Conservation (phyloP, 1,284 basidiomycete genomes). For the Ustilago esculenta region DNA sequence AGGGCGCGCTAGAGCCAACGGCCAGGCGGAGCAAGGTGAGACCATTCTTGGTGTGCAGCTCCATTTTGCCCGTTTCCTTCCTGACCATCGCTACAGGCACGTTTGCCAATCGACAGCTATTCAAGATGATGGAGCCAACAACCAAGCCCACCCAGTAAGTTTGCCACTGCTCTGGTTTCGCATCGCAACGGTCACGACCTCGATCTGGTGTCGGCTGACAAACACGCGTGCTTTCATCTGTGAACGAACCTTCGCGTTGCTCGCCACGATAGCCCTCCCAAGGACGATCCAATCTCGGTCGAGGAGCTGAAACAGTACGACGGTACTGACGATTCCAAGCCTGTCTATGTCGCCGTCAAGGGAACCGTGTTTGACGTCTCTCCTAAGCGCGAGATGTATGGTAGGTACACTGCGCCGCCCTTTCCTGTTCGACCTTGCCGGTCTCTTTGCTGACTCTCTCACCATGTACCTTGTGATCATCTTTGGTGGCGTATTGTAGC, state of each 20-base stretch:
- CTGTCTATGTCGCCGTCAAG: constrained; percentile 89
- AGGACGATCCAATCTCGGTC: constrained; percentile 78
- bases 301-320: constrained; percentile 77
- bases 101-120: background rate
- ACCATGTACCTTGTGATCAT: too few relatives aligned
- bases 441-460: too few relatives aligned
- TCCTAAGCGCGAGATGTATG: constrained; percentile 82
- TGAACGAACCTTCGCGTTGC: background rate
- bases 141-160: constrained; percentile 58
- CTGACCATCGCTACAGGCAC: background rate
- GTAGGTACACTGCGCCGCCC: constrained; percentile 69
- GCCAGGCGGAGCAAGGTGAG: too few relatives aligned
- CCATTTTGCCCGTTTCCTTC: background rate
- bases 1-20: constrained; percentile 3
- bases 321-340: constrained; percentile 74
- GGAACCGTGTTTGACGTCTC: constrained; percentile 85
- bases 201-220: too few relatives aligned
- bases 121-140: constrained; percentile 52
- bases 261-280: constrained; percentile 73
- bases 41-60: too few relatives aligned
- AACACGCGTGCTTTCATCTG: too few relatives aligned
- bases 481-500: too few relatives aligned
- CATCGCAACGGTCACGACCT: too few relatives aligned
- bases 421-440: too few relatives aligned
- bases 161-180: background rate